Evolutionary conservation across 192 early-diverging fungal genomes (phyloP).

Genomic region (Spizellomyces sp.): DNA sequence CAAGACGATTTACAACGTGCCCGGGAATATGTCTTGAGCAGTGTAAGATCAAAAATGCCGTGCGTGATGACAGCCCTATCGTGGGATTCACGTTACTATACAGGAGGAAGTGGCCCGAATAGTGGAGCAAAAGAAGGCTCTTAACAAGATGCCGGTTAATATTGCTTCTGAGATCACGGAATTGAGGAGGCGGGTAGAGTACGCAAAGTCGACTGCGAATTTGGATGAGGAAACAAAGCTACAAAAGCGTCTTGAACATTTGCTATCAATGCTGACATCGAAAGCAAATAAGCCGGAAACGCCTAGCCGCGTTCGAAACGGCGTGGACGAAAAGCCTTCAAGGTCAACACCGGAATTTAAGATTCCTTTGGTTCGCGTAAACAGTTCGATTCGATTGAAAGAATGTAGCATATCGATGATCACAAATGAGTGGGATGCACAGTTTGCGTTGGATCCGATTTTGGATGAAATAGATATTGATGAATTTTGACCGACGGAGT

Average conservation of each 20-base stretch:
- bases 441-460: slow-evolving; percentile 22
- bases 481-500: too few relatives aligned
- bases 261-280: neutral
- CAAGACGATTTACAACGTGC: slow-evolving; percentile 17
- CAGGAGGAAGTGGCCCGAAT: slow-evolving; percentile 28
- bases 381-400: neutral
- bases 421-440: slow-evolving; percentile 23
- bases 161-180: slow-evolving; percentile 11
- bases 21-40: slow-evolving; percentile 13
- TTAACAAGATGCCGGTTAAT: slow-evolving; percentile 20
- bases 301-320: neutral
- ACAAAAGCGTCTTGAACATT: slow-evolving; percentile 5
- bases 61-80: too few relatives aligned
- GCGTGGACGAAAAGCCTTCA: neutral
- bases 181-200: slow-evolving; percentile 8
- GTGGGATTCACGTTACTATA: neutral
- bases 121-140: slow-evolving; percentile 16
- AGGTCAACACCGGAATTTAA: neutral
- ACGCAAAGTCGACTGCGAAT: slow-evolving; percentile 14
- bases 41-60: slow-evolving; percentile 5
- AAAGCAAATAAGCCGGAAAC: neutral
- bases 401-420: neutral
- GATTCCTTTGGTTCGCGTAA: neutral
- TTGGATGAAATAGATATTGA: slow-evolving; percentile 15
- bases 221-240: neutral